These are phyloP conservation scores for Metschnikowia colocasiae DNA, from an alignment of 805 yeast genomes.

Conservation along the genomic window DNA sequence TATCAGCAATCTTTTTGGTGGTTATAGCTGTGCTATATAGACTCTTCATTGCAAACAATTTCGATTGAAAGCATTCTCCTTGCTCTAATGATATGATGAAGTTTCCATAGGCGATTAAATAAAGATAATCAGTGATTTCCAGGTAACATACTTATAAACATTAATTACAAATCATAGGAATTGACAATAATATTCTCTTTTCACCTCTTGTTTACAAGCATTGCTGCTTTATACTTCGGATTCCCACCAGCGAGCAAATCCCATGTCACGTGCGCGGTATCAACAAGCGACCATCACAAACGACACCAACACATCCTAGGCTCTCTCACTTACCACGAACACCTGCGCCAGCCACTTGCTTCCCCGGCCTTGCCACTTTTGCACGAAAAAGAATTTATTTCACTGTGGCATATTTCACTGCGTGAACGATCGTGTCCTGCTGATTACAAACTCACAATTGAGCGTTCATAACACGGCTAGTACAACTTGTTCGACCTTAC, in stretches of 20 bases:
- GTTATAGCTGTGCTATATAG: conserved; percentile 27
- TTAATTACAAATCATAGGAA: not conserved
- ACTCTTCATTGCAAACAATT: conserved; percentile 20
- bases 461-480: not conserved
- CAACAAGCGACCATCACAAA: conserved; percentile 4
- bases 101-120: not conserved
- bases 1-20: conserved; percentile 24
- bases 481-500: not conserved
- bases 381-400: not conserved
- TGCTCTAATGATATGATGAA: not conserved
- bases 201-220: not conserved
- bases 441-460: not conserved
- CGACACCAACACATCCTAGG: not conserved
- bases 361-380: not conserved
- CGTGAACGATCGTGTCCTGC: not conserved
- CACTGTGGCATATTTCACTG: not conserved
- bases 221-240: not conserved
- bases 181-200: not conserved
- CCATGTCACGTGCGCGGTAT: conserved; percentile 5
- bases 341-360: not conserved
- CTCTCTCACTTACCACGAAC: conserved; percentile 1
- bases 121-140: not conserved
- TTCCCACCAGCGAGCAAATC: not conserved
- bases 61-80: not conserved
- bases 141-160: not conserved